Evolutionary conservation across 805 yeast genomes (phyloP).

Genomic region (Nakazawaea wyomingensis): DNA sequence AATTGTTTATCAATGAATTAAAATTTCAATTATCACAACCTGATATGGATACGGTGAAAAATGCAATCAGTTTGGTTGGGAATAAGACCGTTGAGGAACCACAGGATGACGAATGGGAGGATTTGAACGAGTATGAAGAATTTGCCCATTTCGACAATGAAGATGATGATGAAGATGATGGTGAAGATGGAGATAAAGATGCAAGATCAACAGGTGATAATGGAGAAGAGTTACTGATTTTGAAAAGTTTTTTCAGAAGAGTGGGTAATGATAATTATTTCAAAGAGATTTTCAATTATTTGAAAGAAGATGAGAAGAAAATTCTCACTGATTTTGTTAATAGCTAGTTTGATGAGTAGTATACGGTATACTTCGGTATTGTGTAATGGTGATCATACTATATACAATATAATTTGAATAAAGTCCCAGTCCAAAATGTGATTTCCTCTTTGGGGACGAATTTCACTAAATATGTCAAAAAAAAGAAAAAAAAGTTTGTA

Average conservation of each 20-base stretch:
- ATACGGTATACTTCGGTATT: too few species aligned
- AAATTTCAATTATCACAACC: conserved; percentile 56
- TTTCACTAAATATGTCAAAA: not conserved
- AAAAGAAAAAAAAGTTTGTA: not conserved
- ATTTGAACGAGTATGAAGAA: conserved; percentile 64
- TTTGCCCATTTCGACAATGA: conserved; percentile 51
- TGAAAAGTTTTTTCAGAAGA: conserved; percentile 7
- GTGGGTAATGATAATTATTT: conserved; percentile 34
- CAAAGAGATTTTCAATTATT: conserved; percentile 40
- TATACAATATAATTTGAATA: too few species aligned
- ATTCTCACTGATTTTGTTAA: conserved; percentile 37
- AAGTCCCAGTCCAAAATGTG: not conserved
- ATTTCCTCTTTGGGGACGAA: not conserved
- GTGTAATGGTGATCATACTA: too few species aligned
- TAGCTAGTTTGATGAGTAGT: conserved; percentile 30
- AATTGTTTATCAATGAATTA: conserved; percentile 65
- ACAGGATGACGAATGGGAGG: conserved; percentile 69
- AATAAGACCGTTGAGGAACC: conserved; percentile 34
- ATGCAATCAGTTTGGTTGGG: conserved; percentile 12
- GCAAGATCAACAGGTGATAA: conserved; percentile 11
- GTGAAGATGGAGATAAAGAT: conserved; percentile 17
- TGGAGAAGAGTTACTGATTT: conserved; percentile 7
- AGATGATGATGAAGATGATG: conserved; percentile 35
- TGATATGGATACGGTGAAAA: conserved; percentile 26
- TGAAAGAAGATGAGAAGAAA: conserved; percentile 50